Conservation (phyloP, 805 yeast species). For the Babjeviella inositovora region DNA sequence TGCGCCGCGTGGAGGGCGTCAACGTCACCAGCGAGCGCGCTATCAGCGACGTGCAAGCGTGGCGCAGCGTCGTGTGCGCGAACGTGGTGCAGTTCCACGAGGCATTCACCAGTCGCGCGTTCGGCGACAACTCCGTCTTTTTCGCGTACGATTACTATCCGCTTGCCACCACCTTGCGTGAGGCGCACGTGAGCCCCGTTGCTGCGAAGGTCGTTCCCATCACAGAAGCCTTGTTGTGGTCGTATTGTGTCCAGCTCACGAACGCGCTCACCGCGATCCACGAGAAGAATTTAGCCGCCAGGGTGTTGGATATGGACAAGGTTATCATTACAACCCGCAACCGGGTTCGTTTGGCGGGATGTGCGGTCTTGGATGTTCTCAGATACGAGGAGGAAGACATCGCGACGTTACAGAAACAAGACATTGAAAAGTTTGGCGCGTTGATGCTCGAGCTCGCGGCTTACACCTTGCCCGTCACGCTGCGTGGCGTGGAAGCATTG, state of each 20-base stretch:
- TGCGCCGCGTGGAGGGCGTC: conserved; percentile 58
- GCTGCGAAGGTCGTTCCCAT: conserved; percentile 21
- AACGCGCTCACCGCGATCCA: conserved; percentile 59
- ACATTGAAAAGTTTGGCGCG: conserved; percentile 41
- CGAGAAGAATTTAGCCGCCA: conserved; percentile 41
- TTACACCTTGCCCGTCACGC: conserved; percentile 14
- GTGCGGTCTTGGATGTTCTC: conserved; percentile 60
- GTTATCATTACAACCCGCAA: conserved; percentile 60
- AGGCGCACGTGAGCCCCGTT: conserved; percentile 40
- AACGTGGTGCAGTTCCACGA: conserved; percentile 58
- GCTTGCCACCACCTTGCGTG: conserved; percentile 50
- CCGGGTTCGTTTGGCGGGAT: conserved; percentile 54
- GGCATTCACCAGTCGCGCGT: conserved; percentile 76
- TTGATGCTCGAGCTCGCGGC: conserved; percentile 39
- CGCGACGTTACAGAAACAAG: conserved; percentile 28
- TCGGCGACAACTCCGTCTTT: conserved; percentile 65
- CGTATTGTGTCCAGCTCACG: conserved; percentile 57
- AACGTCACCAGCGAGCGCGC: conserved; percentile 38
- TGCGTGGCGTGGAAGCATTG: conserved; percentile 8
- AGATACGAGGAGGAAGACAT: conserved; percentile 11
- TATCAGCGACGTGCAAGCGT: conserved; percentile 42
- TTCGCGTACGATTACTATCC: conserved; percentile 82
- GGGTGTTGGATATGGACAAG: conserved; percentile 48
- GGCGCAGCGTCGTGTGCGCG: conserved; percentile 43
- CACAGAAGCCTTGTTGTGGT: conserved; percentile 60